Evolutionary conservation across 768 basidiomycete genomes (phyloP), one percentile per base, ranked within the genome.

Genomic region (Tulasnella calospora): DNA sequence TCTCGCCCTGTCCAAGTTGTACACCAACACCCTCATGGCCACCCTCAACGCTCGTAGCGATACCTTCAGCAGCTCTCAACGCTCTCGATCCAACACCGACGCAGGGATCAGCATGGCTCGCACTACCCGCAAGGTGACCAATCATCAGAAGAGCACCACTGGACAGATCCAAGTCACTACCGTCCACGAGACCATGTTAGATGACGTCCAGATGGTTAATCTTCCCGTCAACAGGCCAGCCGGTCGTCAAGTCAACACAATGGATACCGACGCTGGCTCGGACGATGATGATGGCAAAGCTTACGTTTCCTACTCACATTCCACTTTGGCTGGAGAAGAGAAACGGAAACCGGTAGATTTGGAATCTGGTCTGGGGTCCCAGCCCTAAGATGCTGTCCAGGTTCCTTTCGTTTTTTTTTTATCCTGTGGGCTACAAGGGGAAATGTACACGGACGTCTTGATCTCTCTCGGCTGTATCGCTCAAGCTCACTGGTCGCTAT

Each of bases 11-110:
- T 36, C 78, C 30, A 79, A 79, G 67, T 51, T 79, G 77, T 79
- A 79, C 46, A 79, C 79, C 23, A 79, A 79, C 69, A 79, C 79
- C 38, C 71, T 79, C 8, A 33, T 79, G 30, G 78, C 78, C 17
- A 79, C 79, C 12, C 79, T 79, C 30, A 79, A 79, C 33, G 30
- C 78, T 23, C 79, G 79, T 30, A 79, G 74, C 46, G 46, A 75
- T 9, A 61, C 74, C 5, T 75, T 75, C 47, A 46, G 36, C 46
- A 47, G 15, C 27, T 75, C 74, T 2, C 41, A 61, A 27, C 46
- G 74, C n/a, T 51, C 74, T 47, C 55, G 35, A 17, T 47, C 46
- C 44, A 75, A 40, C 35, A 75, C 51, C 30, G 74, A 75, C n/a
- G 1, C 4, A 1, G 46, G 23, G 47, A 75, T 41, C 46, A 61